A percentile compares a stretch with the other conserved stretches of the same genome.
Evolutionary conservation across 2,329 filamentous ascomycete species (phyloP).

Genomic region (Monilinia fructigena): DNA sequence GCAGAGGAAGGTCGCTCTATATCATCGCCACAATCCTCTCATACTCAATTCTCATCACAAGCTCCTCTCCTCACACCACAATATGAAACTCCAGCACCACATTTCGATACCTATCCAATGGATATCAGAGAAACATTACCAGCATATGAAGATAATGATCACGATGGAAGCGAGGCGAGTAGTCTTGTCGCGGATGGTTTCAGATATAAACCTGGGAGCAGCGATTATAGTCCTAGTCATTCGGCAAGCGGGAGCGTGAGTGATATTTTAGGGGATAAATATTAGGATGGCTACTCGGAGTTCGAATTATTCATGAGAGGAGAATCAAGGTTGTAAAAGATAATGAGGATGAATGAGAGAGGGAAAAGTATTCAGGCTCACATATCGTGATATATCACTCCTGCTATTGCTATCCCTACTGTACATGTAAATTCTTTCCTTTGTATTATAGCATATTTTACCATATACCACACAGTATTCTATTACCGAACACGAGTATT

Average conservation of each 20-base stretch:
- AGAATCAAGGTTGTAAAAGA: neutral
- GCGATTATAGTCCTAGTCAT: conserved; percentile 30
- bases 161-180: conserved; percentile 27
- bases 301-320: neutral
- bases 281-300: too few species aligned
- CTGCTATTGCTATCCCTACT: neutral
- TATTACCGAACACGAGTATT: neutral
- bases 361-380: neutral
- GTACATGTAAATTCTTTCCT: neutral
- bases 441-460: neutral
- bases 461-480: neutral
- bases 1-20: conserved; percentile 24
- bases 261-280: conserved; percentile 32
- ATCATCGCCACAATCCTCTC: neutral
- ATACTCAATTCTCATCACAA: neutral
- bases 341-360: neutral
- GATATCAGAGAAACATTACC: conserved; percentile 8
- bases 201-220: conserved; percentile 34
- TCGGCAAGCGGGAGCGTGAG: conserved; percentile 30
- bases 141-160: conserved; percentile 22
- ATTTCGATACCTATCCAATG: neutral
- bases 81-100: neutral
- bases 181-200: conserved; percentile 37
- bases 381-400: too few species aligned
- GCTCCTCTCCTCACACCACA: neutral